Conservation (phyloP, 2,329 filamentous ascomycete species). For the Diaporthe sp. region DNA sequence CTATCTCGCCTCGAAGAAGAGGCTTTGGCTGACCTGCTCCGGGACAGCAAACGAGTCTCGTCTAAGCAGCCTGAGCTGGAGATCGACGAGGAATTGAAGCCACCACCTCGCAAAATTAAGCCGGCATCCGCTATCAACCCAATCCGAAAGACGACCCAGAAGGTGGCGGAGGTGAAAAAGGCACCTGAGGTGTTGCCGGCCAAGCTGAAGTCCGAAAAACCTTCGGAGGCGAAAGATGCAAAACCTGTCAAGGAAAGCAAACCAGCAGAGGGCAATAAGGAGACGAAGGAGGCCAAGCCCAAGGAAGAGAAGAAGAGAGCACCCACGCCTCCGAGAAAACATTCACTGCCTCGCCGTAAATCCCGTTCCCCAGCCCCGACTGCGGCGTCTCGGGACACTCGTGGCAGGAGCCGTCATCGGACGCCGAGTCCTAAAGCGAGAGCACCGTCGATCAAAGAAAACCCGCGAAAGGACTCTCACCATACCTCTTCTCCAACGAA, state of each 20-base stretch:
- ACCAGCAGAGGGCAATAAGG: conserved; percentile 43
- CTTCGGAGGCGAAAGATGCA: conserved; percentile 48
- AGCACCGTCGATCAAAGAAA: conserved; percentile 26
- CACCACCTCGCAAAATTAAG: conserved; percentile 65
- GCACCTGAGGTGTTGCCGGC: conserved; percentile 45
- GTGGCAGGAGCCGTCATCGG: conserved; percentile 40
- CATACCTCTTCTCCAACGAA: conserved; percentile 42
- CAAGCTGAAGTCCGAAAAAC: conserved; percentile 41
- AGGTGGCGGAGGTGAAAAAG: conserved; percentile 59
- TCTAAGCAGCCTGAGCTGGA: conserved; percentile 68
- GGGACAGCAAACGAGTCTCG: conserved; percentile 68
- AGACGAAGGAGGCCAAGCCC: conserved; percentile 44
- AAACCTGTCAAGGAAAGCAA: conserved; percentile 46
- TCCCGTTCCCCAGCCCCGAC: conserved; percentile 47
- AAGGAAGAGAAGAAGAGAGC: conserved; percentile 42
- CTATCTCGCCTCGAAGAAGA: conserved; percentile 70
- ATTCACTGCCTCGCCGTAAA: conserved; percentile 35
- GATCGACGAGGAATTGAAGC: conserved; percentile 68
- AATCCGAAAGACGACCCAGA: conserved; percentile 63
- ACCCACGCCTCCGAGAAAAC: conserved; percentile 30
- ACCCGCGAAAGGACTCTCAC: conserved; percentile 31
- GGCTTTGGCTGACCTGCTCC: conserved; percentile 69
- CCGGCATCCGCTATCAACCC: conserved; percentile 73
- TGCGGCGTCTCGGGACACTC: conserved; percentile 49
- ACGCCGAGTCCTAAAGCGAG: conserved; percentile 39